Base-by-base conservation (phyloP, 805 yeast genomes). In the Starmerella potacharoeniae region DNA sequence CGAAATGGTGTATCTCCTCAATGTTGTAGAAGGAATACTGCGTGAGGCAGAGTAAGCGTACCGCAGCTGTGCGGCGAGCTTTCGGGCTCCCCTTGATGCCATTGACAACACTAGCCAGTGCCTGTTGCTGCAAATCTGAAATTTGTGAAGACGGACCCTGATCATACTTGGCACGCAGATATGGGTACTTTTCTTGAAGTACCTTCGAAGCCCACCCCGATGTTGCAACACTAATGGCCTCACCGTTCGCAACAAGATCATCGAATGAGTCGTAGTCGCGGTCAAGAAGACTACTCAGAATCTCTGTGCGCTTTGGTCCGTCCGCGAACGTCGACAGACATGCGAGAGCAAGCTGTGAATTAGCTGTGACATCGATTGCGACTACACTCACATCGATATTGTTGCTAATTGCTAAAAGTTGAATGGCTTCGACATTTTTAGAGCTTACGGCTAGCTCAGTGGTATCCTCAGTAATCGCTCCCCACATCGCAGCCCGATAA, bases 1-100 rank as follows among this genome's bases (percentile, higher is more conserved):
- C 57, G 1, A 77, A 77, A n/a, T 79, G 70, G 0, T 87, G 73
- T 5, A 69, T 70, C 0, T 64, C 69, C 29, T 64, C 64, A 0
- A 84, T 67, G 0, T 74, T 64, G 34, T 78, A 74, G 4, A 83
- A 80, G 63, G 89, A 82, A 64, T 80, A 86, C 64, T 88, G 95
- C 7, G 82, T 82, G 44, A 90, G 62, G 0, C 95, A 84, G 14
- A 91, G 73, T 30, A 91, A 71, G 95, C 97, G 88, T 41, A 91
- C 78, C 68, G 96, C 86, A 0, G 88, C 79, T 0, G 90, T 83
- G 58, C 77, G 83, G 58, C 95, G 74, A 35, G 86, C 66, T 1
- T 82, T 56, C 8, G 63, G 61, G 45, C 59, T 69, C 0, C 96
- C 96, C 60, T 85, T 86, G 0, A 95, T 79, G 7, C 78, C 73